These are phyloP conservation scores for Kickxella alabastrina DNA, from an alignment of 192 early-diverging fungal species.

Conservation along the genomic window DNA sequence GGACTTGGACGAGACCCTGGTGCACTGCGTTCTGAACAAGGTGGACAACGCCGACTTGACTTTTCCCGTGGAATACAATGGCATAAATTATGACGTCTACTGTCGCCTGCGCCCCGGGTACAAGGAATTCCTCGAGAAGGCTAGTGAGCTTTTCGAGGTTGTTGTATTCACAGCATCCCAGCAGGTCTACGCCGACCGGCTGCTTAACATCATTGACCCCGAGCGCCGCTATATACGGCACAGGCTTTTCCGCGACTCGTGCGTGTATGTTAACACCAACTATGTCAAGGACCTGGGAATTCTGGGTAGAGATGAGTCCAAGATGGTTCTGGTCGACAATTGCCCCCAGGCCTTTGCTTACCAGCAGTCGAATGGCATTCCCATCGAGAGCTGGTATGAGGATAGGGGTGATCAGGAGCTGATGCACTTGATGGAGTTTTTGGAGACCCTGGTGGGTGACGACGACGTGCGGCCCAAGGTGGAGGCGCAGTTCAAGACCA, in stretches of 20 bases:
- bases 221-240: conserved; percentile 58
- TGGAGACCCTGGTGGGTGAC: conserved; percentile 55
- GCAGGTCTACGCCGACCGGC: conserved; percentile 64
- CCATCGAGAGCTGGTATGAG: conserved; percentile 71
- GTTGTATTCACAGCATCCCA: conserved; percentile 74
- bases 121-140: conserved; percentile 57
- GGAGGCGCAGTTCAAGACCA: conserved; percentile 55
- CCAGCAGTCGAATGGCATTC: conserved; percentile 69
- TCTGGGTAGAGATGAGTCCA: conserved; percentile 62
- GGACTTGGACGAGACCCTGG: conserved; percentile 68
- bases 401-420: conserved; percentile 66
- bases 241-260: conserved; percentile 68
- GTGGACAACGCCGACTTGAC: conserved; percentile 58
- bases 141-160: conserved; percentile 61
- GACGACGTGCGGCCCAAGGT: conserved; percentile 68
- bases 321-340: conserved; percentile 67
- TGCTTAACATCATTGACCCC: conserved; percentile 63
- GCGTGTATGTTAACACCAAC: conserved; percentile 61
- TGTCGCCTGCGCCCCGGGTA: conserved; percentile 67
- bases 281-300: conserved; percentile 70
- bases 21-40: conserved; percentile 59
- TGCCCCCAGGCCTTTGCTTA: conserved; percentile 72
- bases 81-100: conserved; percentile 59
- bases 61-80: conserved; percentile 66
- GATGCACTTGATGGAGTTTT: conserved; percentile 56